A percentile compares a stretch with the other conserved stretches of the same genome.
Evolutionary conservation across 176 grass and related monocot genomes (phyloP).

Genomic region (Oryza meridionalis): DNA sequence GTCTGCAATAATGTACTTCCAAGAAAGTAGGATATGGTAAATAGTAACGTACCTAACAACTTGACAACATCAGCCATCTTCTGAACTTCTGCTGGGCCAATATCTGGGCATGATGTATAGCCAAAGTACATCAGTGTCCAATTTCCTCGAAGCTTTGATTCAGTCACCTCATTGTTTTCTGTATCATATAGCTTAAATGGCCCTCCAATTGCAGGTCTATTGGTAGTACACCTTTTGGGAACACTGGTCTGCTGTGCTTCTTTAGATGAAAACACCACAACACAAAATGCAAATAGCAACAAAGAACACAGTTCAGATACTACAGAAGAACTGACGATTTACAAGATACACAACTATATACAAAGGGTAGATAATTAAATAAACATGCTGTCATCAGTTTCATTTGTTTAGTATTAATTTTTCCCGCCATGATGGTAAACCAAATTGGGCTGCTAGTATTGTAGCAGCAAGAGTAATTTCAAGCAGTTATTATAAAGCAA

Average conservation of each 20-base stretch:
- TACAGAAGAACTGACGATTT: slow-evolving; percentile 22
- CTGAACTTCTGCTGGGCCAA: slow-evolving; percentile 72
- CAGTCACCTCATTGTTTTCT: slow-evolving; percentile 70
- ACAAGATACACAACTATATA: slow-evolving; percentile 7
- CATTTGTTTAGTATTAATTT: background rate
- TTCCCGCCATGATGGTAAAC: background rate
- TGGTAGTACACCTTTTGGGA: slow-evolving; percentile 73
- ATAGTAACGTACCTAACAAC: slow-evolving; percentile 71
- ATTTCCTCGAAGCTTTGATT: slow-evolving; percentile 75
- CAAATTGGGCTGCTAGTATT: background rate
- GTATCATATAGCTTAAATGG: slow-evolving; percentile 90
- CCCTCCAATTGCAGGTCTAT: slow-evolving; percentile 91
- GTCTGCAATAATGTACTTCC: slow-evolving; percentile 18
- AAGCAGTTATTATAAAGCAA: background rate
- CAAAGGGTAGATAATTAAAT: background rate
- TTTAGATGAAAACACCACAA: slow-evolving; percentile 41
- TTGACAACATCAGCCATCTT: slow-evolving; percentile 74
- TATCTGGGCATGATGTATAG: slow-evolving; percentile 88
- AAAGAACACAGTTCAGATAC: slow-evolving; percentile 21
- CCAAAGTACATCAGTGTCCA: slow-evolving; percentile 95
- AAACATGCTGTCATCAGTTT: slow-evolving; percentile 10
- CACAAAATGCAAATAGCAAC: slow-evolving; percentile 17
- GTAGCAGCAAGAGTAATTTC: background rate
- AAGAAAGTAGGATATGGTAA: slow-evolving; percentile 20
- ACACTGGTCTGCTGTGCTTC: slow-evolving; percentile 48